Conservation (phyloP, 768 basidiomycete genomes). For the Termitomyces sp. region DNA sequence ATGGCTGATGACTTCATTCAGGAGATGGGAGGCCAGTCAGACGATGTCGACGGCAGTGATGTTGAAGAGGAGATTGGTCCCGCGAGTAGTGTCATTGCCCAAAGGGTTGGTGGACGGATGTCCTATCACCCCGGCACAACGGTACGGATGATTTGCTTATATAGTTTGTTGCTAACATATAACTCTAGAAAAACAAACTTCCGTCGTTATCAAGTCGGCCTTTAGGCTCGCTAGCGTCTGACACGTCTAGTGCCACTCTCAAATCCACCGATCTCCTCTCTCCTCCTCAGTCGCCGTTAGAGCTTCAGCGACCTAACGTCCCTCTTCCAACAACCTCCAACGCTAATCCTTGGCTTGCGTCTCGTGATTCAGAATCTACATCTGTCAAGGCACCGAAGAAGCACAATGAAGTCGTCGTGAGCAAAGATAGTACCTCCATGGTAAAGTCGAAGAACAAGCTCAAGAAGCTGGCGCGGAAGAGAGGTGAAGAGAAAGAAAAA, state of each 20-base stretch:
- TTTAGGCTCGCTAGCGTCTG: conserved; percentile 31
- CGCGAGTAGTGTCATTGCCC: conserved; percentile 34
- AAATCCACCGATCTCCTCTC: conserved; percentile 50
- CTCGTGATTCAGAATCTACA: conserved; percentile 19
- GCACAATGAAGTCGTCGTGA: conserved; percentile 66
- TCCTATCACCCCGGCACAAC: conserved; percentile 50
- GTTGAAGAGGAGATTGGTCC: conserved; percentile 23
- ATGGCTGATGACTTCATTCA: conserved; percentile 68
- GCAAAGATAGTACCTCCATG: conserved; percentile 53
- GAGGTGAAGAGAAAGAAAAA: conserved; percentile 49
- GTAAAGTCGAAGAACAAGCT: conserved; percentile 73
- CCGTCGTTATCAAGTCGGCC: conserved; percentile 11
- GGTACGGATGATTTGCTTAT: conserved; percentile 17
- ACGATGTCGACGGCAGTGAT: conserved; percentile 22
- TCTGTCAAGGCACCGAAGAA: conserved; percentile 51
- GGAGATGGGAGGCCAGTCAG: conserved; percentile 48
- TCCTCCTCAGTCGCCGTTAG: conserved; percentile 28
- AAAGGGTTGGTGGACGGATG: conserved; percentile 65
- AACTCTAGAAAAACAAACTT: conserved; percentile 14
- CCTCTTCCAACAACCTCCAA: conserved; percentile 15
- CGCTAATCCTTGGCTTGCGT: conserved; percentile 80
- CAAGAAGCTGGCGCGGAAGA: conserved; percentile 57
- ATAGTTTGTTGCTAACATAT: not conserved
- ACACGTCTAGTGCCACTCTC: conserved; percentile 65
- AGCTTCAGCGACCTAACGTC: conserved; percentile 6